Conservation (phyloP, 768 basidiomycete species). For the Mycena crocata region DNA sequence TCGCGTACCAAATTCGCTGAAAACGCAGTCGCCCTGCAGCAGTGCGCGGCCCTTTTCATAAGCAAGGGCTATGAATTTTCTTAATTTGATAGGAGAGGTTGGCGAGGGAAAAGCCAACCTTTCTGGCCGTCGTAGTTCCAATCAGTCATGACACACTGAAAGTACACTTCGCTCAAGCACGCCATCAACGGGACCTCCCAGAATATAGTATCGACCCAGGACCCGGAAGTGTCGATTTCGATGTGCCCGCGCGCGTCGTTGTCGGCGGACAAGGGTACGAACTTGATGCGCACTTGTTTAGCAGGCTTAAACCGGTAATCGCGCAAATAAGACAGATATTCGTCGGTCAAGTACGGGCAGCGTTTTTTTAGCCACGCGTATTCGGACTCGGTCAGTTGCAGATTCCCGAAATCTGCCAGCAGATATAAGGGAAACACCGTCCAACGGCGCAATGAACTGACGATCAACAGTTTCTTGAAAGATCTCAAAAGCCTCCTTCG, state of each 20-base stretch:
- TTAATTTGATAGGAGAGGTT: not conserved
- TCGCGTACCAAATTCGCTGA: constrained; percentile 92
- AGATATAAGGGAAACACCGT: constrained; percentile 6
- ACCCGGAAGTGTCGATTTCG: constrained; percentile 78
- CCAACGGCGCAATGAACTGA: constrained; percentile 47
- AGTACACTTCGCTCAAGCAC: constrained; percentile 90
- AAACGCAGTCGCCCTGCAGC: constrained; percentile 70
- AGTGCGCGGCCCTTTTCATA: constrained; percentile 77
- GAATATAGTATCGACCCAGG: constrained; percentile 87
- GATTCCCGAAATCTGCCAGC: constrained; percentile 71
- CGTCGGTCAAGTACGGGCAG: constrained; percentile 79
- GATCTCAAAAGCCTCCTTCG: constrained; percentile 69
- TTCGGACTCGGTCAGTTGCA: constrained; percentile 72
- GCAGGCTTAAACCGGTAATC: constrained; percentile 75
- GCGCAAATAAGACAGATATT: constrained; percentile 84
- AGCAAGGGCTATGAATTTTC: constrained; percentile 53
- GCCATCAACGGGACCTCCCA: constrained; percentile 99
- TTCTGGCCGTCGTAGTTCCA: constrained; percentile 90
- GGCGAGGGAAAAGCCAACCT: constrained; percentile 54
- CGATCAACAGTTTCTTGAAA: constrained; percentile 68
- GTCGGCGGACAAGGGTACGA: constrained; percentile 69
- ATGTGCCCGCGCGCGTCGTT: constrained; percentile 66
- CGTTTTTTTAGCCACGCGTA: constrained; percentile 69
- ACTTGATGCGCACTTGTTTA: constrained; percentile 74
- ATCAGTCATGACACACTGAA: constrained; percentile 76